Conservation (phyloP, 805 yeast species). For the Candida ponderosae region DNA sequence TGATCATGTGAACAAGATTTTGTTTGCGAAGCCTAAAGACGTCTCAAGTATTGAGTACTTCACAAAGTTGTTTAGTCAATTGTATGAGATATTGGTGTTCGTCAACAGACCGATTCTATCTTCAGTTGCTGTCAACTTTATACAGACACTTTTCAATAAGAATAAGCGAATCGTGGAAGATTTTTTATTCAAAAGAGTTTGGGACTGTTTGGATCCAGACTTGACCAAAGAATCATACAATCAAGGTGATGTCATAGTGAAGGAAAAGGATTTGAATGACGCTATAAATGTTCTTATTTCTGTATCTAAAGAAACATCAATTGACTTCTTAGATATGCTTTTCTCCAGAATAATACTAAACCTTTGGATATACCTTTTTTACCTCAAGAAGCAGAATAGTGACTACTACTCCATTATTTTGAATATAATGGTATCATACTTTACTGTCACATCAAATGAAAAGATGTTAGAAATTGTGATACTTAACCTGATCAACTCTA, state of each 20-base stretch:
- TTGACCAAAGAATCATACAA: slow-evolving; percentile 7
- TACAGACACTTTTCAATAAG: slow-evolving; percentile 42
- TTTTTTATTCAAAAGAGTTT: slow-evolving; percentile 46
- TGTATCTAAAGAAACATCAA: slow-evolving; percentile 37
- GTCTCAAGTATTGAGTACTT: slow-evolving; percentile 45
- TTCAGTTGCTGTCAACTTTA: slow-evolving; percentile 46
- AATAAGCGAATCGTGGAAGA: slow-evolving; percentile 47
- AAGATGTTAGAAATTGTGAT: slow-evolving; percentile 19
- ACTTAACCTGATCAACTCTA: slow-evolving; percentile 22
- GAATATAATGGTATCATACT: slow-evolving; percentile 25
- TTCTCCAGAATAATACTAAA: slow-evolving; percentile 20
- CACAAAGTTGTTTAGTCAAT: slow-evolving; percentile 51
- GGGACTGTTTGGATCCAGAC: slow-evolving; percentile 36
- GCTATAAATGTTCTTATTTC: slow-evolving; percentile 60
- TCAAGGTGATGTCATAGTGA: slow-evolving; percentile 24
- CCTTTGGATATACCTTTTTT: slow-evolving; percentile 29
- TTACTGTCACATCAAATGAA: slow-evolving; percentile 21
- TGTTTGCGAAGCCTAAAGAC: slow-evolving; percentile 54
- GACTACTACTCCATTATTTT: slow-evolving; percentile 23
- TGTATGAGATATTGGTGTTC: slow-evolving; percentile 47
- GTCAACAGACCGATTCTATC: slow-evolving; percentile 55
- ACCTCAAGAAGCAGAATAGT: slow-evolving; percentile 21
- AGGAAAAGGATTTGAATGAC: slow-evolving; percentile 50
- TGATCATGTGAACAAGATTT: slow-evolving; percentile 55
- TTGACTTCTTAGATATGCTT: slow-evolving; percentile 26